Percentiles rank a stretch among this genome's conserved stretches.
Evolutionary conservation across 495 filamentous ascomycete genomes (phyloP).

Genomic region (Aspergillus sclerotiicarbonarius): DNA sequence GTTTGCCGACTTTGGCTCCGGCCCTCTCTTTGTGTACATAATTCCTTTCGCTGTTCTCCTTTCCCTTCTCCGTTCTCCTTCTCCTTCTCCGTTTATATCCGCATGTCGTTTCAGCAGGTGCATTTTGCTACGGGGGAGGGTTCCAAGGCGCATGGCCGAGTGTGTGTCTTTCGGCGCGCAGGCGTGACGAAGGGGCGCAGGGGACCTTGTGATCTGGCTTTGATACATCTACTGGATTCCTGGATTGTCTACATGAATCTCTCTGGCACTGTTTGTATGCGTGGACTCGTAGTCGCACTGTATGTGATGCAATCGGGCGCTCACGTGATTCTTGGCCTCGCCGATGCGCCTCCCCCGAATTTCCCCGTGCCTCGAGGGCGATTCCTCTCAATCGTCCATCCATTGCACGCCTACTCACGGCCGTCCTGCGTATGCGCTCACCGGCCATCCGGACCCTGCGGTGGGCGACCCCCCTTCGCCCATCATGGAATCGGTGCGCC

Average conservation of each 20-base stretch:
- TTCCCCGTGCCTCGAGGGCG: not conserved
- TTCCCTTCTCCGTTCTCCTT: constrained; percentile 9
- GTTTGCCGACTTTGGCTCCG: constrained; percentile 4
- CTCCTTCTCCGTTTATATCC: constrained; percentile 15
- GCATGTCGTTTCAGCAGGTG: constrained; percentile 13
- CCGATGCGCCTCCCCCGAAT: not conserved
- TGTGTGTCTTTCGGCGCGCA: constrained; percentile 22
- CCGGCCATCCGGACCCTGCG: constrained; percentile 21
- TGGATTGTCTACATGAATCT: not conserved
- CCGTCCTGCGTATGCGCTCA: constrained; percentile 35
- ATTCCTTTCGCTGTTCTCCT: constrained; percentile 14
- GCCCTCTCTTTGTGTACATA: constrained; percentile 29
- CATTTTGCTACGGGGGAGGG: constrained; percentile 12
- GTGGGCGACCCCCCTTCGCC: constrained; percentile 28
- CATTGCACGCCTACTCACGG: not conserved
- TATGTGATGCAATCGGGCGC: not conserved
- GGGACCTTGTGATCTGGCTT: constrained; percentile 13
- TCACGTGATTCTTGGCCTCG: constrained; percentile 3
- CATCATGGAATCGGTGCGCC: constrained; percentile 20
- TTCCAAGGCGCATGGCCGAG: constrained; percentile 17
- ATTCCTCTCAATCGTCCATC: not conserved
- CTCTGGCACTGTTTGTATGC: not conserved
- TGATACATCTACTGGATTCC: constrained; percentile 8
- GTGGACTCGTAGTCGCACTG: not conserved
- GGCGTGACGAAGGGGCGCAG: constrained; percentile 27